A percentile compares a stretch with the other conserved stretches of the same genome.
These are phyloP conservation scores for Suhomyces sp. DNA, from an alignment of 805 yeast species.

Conservation along the genomic window DNA sequence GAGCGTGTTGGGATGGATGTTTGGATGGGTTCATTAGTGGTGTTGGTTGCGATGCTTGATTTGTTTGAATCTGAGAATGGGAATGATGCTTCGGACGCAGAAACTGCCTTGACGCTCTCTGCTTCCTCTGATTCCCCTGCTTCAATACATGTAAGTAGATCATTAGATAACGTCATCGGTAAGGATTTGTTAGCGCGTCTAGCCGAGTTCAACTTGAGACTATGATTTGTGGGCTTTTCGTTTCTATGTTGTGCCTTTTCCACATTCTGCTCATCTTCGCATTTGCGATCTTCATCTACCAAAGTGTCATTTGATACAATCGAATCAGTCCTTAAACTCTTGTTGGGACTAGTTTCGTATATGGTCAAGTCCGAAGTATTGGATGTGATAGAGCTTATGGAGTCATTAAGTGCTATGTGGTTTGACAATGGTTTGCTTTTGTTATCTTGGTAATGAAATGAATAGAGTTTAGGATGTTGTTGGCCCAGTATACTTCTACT, in stretches of 20 bases:
- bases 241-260: not conserved
- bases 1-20: not conserved
- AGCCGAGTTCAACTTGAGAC: conserved; percentile 12
- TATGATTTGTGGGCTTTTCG: conserved; percentile 9
- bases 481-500: not conserved
- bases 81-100: conserved; percentile 22
- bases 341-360: conserved; percentile 9
- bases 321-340: conserved; percentile 15
- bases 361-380: conserved; percentile 23
- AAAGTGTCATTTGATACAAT: conserved; percentile 30
- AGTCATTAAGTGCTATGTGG: conserved; percentile 15
- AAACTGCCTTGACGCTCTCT: conserved; percentile 9
- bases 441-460: not conserved
- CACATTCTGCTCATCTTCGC: not conserved
- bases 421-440: conserved; percentile 1
- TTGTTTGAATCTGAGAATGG: conserved; percentile 6
- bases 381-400: conserved; percentile 28
- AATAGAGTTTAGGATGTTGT: not conserved
- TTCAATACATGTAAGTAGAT: conserved; percentile 2
- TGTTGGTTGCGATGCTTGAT: not conserved
- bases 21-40: not conserved
- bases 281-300: conserved; percentile 20
- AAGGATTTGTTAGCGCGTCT: conserved; percentile 11
- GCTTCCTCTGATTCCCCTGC: conserved; percentile 6
- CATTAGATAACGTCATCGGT: conserved; percentile 5